Conservation (phyloP, 345 rosid genomes). For the Arabidopsis arenosa region DNA sequence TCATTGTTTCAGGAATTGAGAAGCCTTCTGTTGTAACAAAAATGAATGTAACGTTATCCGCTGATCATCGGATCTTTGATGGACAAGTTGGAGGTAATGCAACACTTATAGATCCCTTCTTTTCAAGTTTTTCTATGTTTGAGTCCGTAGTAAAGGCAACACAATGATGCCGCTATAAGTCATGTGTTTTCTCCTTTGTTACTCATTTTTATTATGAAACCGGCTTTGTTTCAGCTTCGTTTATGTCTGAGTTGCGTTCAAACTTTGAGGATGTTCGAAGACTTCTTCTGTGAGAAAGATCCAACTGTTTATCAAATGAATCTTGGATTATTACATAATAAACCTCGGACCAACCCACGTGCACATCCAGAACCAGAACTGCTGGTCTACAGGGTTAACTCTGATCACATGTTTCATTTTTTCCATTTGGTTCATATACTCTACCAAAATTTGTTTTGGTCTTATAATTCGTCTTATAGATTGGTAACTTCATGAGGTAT, state of each 20-base stretch:
- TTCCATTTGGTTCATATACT: constrained; percentile 2
- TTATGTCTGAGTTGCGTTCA: constrained; percentile 65
- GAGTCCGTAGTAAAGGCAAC: too few relatives aligned
- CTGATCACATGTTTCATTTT: constrained; percentile 37
- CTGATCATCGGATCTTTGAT: constrained; percentile 93
- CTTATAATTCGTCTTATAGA: constrained; percentile 16
- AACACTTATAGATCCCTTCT: background rate
- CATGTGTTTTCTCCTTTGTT: constrained; percentile 21
- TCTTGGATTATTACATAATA: constrained; percentile 32
- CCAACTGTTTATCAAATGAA: constrained; percentile 27
- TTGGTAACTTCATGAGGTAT: constrained; percentile 33
- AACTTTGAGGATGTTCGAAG: constrained; percentile 81
- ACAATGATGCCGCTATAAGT: background rate
- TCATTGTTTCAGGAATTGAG: constrained; percentile 65
- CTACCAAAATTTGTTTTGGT: constrained; percentile 30
- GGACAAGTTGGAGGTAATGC: constrained; percentile 88
- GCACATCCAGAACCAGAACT: constrained; percentile 35
- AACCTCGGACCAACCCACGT: constrained; percentile 33
- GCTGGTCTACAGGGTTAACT: constrained; percentile 24
- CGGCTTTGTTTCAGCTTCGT: constrained; percentile 65
- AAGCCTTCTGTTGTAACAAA: constrained; percentile 72
- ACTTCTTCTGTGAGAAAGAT: constrained; percentile 65
- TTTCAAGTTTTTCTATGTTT: background rate
- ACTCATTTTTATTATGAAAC: constrained; percentile 23
- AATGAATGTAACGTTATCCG: constrained; percentile 86